phyloP scores from a whole-genome alignment of 805 yeast genomes.

The Ogataea naganishii region DNA sequence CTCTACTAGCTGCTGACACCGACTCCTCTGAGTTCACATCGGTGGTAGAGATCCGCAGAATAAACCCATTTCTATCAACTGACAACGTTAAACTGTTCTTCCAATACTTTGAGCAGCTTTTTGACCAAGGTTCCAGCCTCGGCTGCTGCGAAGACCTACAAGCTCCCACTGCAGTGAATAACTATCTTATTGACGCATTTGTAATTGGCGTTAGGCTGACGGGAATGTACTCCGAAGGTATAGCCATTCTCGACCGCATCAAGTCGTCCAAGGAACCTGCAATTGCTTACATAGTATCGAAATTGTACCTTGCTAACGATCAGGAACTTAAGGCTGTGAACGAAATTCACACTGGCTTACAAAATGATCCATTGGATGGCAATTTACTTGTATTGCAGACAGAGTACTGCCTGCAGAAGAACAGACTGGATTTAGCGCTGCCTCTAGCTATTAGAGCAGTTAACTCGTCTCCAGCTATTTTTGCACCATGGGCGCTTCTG shows the following conservation, averaged over 20 bases:
- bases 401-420: conserved; percentile 45
- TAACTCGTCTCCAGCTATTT: conserved; percentile 66
- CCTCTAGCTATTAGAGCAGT: conserved; percentile 57
- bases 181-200: conserved; percentile 71
- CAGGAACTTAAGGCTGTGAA: conserved; percentile 54
- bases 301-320: conserved; percentile 41
- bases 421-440: conserved; percentile 46
- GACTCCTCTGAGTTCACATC: conserved; percentile 59
- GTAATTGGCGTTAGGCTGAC: conserved; percentile 56
- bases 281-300: conserved; percentile 51
- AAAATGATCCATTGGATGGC: conserved; percentile 43
- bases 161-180: conserved; percentile 51
- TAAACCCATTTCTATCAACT: conserved; percentile 59
- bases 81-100: conserved; percentile 46
- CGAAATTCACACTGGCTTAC: conserved; percentile 41
- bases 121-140: conserved; percentile 53
- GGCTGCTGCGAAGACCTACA: conserved; percentile 66
- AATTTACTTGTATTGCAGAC: conserved; percentile 48
- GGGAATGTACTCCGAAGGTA: conserved; percentile 51
- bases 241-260: conserved; percentile 49
- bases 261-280: conserved; percentile 41
- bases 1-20: conserved; percentile 59
- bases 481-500: conserved; percentile 63
- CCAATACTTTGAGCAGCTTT: conserved; percentile 57
- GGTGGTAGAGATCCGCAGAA: conserved; percentile 75